These are phyloP conservation scores for Paraconiothyrium sp. DNA, from an alignment of 2,329 filamentous ascomycete genomes.

Conservation along the genomic window DNA sequence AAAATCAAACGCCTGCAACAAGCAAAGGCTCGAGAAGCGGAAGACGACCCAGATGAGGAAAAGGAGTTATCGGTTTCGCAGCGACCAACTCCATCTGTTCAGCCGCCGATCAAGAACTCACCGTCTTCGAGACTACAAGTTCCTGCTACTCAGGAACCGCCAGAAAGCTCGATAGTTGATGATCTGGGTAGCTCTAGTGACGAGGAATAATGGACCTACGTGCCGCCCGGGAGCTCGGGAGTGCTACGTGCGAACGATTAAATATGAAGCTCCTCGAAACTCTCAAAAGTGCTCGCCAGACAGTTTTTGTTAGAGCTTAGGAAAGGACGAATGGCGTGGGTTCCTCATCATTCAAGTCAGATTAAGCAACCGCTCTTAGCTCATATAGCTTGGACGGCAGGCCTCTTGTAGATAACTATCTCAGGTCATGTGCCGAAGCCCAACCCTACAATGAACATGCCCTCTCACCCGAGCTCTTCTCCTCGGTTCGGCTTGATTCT, in stretches of 20 bases:
- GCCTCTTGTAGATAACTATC: background rate
- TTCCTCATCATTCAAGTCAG: background rate
- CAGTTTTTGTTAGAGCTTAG: slow-evolving; percentile 15
- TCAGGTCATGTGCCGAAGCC: background rate
- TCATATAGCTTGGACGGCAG: background rate
- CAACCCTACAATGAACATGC: background rate
- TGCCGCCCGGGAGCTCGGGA: too few species aligned
- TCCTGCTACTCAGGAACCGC: slow-evolving; percentile 23
- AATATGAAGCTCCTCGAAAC: background rate
- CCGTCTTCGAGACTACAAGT: slow-evolving; percentile 17
- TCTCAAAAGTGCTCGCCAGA: background rate
- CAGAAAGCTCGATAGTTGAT: slow-evolving; percentile 30
- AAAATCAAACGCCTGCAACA: slow-evolving; percentile 50
- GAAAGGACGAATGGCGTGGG: background rate
- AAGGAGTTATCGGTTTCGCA: slow-evolving; percentile 5
- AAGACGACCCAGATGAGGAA: slow-evolving; percentile 42
- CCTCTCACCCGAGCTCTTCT: background rate
- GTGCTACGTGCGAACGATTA: background rate
- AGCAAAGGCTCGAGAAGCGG: slow-evolving; percentile 33
- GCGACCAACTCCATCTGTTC: background rate
- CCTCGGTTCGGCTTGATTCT: slow-evolving; percentile 1
- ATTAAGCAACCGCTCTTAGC: background rate
- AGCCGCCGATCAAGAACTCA: background rate
- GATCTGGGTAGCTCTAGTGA: slow-evolving; percentile 35
- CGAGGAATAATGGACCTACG: slow-evolving; percentile 21